Base-by-base conservation (phyloP, 768 basidiomycete species). In the Lactifluus pinguis region DNA sequence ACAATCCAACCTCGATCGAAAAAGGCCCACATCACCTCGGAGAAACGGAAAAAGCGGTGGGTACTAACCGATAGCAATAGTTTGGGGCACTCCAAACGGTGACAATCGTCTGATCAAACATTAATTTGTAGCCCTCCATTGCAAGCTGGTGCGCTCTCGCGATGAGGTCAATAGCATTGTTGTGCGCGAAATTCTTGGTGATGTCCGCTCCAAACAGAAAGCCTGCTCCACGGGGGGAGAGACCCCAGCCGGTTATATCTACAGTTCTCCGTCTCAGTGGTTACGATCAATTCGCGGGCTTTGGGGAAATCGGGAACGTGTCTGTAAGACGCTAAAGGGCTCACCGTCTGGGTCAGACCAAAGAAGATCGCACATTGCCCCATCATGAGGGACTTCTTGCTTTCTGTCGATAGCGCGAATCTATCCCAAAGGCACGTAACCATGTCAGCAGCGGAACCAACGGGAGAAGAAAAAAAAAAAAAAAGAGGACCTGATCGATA, bases 41-140 rank as follows among this genome's bases (percentile, higher is more conserved):
- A 32, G 39, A 47, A 42, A 58, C 32, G 14, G 36, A 49, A 34
- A 11, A 60, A 17, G 57, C n/a, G 62, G 49, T 36, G 57, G 15
- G 79, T 85, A 64, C 68, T 53, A 6, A 95, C 90, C 95, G 79
- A 74, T 98, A 98, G 74, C 95, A 98, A 72, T 98, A 98, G 74
- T 98, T 98, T 14, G 95, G 95, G 3, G 94, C 95, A 68, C 89
- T 92, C 95, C 95, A 98, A 44, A 98, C 94, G 8, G 95, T 98
- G 36, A 98, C 95, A 67, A 98, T 95, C 48, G 84, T 86, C 55
- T 83, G 77, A 73, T 98, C 95, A 68, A 97, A 97, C 94, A 98
- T 95, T 72, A 93, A 80, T 76, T 97, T 98, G 75, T 83, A 97
- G 21, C 94, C 94, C 74, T 97, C 94, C 92, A 95, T 95, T 1